phyloP scores from a whole-genome alignment of 352 stramenopile genomes.

The Globisporangium cederbergense region DNA sequence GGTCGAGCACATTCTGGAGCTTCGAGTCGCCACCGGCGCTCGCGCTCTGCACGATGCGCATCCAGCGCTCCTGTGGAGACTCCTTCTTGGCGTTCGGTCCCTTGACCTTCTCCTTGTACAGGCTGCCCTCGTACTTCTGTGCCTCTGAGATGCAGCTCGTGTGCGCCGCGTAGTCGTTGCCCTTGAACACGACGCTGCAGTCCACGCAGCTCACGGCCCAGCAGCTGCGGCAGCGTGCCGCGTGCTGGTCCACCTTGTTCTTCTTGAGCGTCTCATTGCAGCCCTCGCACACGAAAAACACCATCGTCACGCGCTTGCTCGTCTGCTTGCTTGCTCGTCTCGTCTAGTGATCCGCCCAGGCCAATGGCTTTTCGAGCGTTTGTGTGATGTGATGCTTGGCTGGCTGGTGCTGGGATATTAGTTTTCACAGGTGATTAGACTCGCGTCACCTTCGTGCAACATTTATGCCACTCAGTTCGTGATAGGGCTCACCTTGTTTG shows the following conservation, averaged over 20 bases:
- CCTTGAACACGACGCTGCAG: constrained; percentile 89
- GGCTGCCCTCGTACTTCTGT: constrained; percentile 91
- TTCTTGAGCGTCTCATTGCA: constrained; percentile 94
- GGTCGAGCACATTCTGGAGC: constrained; percentile 64
- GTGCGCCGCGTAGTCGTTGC: constrained; percentile 86
- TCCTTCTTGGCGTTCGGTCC: constrained; percentile 66
- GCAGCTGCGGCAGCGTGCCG: constrained; percentile 79
- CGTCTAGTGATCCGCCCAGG: too few relatives aligned
- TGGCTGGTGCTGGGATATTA: too few relatives aligned
- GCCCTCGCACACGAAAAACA: constrained; percentile 86
- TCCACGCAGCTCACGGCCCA: constrained; percentile 93
- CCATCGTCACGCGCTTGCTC: constrained; percentile 33
- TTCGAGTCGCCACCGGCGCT: constrained; percentile 45
- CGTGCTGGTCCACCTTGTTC: constrained; percentile 91
- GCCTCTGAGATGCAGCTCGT: constrained; percentile 93
- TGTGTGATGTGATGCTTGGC: too few relatives aligned
- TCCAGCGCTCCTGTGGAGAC: constrained; percentile 87
- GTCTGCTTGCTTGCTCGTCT: not conserved
- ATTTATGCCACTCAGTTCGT: too few relatives aligned
- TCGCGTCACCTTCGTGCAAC: too few relatives aligned
- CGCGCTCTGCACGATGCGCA: constrained; percentile 61
- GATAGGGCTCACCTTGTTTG: not conserved
- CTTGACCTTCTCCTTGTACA: constrained; percentile 78
- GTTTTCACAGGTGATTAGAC: too few relatives aligned
- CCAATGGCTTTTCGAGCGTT: too few relatives aligned